phyloP scores from a whole-genome alignment of 208 protist species.

The Crithidia fasciculata region DNA sequence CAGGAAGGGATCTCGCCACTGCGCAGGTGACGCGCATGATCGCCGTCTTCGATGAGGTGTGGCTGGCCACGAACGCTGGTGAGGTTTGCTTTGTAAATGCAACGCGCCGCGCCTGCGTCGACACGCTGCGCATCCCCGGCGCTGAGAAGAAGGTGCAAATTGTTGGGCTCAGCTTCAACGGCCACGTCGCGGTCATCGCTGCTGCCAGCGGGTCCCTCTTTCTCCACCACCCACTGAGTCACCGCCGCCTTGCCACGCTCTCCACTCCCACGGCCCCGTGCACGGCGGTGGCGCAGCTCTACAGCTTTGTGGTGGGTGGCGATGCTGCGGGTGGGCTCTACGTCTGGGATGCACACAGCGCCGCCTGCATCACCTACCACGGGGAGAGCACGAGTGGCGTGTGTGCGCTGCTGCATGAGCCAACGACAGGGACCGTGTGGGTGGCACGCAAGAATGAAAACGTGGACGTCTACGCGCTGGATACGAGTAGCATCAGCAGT shows the following conservation, averaged over 20 bases:
- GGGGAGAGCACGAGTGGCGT: slow-evolving; percentile 47
- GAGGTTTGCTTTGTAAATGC: slow-evolving; percentile 54
- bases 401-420: slow-evolving; percentile 57
- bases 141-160: slow-evolving; percentile 49
- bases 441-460: slow-evolving; percentile 60
- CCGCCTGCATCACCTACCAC: slow-evolving; percentile 42
- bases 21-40: slow-evolving; percentile 44
- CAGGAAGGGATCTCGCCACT: slow-evolving; percentile 9
- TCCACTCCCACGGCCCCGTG: slow-evolving; percentile 42
- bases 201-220: slow-evolving; percentile 56
- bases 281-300: slow-evolving; percentile 53
- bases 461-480: slow-evolving; percentile 64
- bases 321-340: slow-evolving; percentile 58
- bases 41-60: slow-evolving; percentile 66
- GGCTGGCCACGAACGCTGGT: slow-evolving; percentile 53
- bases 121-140: slow-evolving; percentile 37
- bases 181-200: slow-evolving; percentile 47
- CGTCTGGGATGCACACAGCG: slow-evolving; percentile 54
- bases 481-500: not conserved
- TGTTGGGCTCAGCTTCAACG: slow-evolving; percentile 63
- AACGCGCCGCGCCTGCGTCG: slow-evolving; percentile 11
- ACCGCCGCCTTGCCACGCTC: slow-evolving; percentile 44
- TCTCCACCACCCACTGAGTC: slow-evolving; percentile 49
- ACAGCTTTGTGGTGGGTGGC: slow-evolving; percentile 62
- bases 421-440: slow-evolving; percentile 65